Conservation (phyloP, 345 rosid genomes). For the Gossypium bickii region DNA sequence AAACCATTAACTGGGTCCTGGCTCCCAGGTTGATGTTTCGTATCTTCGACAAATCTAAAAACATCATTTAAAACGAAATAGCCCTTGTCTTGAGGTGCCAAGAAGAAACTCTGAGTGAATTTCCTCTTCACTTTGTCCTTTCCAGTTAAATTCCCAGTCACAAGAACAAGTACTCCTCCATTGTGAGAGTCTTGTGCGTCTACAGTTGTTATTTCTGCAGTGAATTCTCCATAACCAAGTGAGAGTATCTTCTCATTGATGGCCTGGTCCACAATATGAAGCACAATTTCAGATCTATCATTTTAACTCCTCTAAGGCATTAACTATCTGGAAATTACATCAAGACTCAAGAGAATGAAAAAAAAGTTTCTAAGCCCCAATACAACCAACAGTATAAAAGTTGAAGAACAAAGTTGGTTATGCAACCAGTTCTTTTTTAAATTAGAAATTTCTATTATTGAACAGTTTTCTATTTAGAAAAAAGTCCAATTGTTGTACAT, state of each 20-base stretch:
- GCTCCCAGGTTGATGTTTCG: slow-evolving; percentile 17
- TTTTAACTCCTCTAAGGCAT: too few species aligned
- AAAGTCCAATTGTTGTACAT: too few species aligned
- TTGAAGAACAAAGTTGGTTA: neutral
- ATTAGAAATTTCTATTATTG: neutral
- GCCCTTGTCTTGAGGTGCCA: slow-evolving; percentile 92
- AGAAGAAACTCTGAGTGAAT: slow-evolving; percentile 79
- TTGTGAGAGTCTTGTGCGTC: slow-evolving; percentile 73
- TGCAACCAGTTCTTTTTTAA: neutral
- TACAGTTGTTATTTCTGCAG: slow-evolving; percentile 60
- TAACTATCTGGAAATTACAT: too few species aligned
- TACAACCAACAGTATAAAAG: neutral
- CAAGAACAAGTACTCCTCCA: slow-evolving; percentile 69
- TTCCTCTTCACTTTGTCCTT: slow-evolving; percentile 47
- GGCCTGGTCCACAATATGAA: slow-evolving; percentile 42
- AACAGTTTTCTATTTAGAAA: neutral
- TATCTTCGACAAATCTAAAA: slow-evolving; percentile 62
- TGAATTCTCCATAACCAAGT: slow-evolving; percentile 44
- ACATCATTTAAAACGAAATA: slow-evolving; percentile 95
- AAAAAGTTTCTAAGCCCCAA: neutral
- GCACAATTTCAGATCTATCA: too few species aligned
- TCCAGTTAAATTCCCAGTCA: slow-evolving; percentile 74
- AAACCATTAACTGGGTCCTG: slow-evolving; percentile 23
- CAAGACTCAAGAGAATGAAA: neutral
- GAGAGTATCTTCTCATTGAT: slow-evolving; percentile 76